These are phyloP conservation scores for Neonectria ditissima DNA, from an alignment of 2,329 filamentous ascomycete species.

Conservation along the genomic window DNA sequence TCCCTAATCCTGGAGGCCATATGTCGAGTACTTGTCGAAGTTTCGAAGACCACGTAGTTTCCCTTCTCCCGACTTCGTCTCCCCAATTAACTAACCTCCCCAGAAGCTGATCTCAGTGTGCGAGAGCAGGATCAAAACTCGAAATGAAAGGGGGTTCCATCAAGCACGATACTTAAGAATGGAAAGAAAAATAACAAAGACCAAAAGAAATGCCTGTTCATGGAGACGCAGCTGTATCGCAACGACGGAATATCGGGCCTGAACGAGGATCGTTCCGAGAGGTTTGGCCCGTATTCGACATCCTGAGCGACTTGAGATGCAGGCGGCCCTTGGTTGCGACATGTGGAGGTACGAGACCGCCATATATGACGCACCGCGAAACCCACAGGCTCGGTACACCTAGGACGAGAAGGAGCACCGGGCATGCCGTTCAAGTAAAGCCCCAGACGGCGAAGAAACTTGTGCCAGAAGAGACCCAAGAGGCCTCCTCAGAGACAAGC, in stretches of 20 bases:
- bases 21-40: background rate
- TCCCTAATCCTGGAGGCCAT: background rate
- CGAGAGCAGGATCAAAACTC: slow-evolving; percentile 45
- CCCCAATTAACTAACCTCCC: slow-evolving; percentile 49
- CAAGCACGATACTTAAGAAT: slow-evolving; percentile 32
- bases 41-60: slow-evolving; percentile 18
- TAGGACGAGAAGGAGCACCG: slow-evolving; percentile 47
- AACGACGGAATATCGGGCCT: slow-evolving; percentile 47
- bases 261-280: slow-evolving; percentile 12
- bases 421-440: slow-evolving; percentile 55
- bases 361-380: slow-evolving; percentile 30
- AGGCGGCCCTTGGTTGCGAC: slow-evolving; percentile 27
- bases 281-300: slow-evolving; percentile 26
- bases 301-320: slow-evolving; percentile 32
- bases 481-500: slow-evolving; percentile 26
- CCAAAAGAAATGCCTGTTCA: slow-evolving; percentile 45
- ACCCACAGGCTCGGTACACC: slow-evolving; percentile 44
- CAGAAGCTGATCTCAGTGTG: slow-evolving; percentile 49
- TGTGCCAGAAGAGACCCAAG: slow-evolving; percentile 19
- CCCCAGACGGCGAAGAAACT: slow-evolving; percentile 33
- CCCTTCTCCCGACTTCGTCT: slow-evolving; percentile 22
- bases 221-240: slow-evolving; percentile 52
- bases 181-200: slow-evolving; percentile 40
- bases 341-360: slow-evolving; percentile 26
- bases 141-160: slow-evolving; percentile 37